These are phyloP conservation scores for Auricularia auricula-judae DNA, from an alignment of 768 basidiomycete genomes.

Conservation along the genomic window DNA sequence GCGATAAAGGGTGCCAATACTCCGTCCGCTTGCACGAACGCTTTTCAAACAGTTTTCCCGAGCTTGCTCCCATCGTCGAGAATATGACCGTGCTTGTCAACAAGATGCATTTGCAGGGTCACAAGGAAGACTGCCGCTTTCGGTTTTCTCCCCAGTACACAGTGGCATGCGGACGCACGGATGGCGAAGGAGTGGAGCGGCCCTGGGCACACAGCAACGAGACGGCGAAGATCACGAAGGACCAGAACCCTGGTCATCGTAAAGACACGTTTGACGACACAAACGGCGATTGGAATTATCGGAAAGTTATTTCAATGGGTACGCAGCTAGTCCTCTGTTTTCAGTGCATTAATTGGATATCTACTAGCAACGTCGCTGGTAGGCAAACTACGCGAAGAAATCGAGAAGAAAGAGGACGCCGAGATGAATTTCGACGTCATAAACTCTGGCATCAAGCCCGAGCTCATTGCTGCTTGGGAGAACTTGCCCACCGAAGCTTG, in stretches of 20 bases:
- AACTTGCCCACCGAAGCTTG: background rate
- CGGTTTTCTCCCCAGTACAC: constrained; percentile 1
- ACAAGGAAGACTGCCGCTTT: constrained; percentile 13
- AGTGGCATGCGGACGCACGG: constrained; percentile 13
- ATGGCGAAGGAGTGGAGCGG: constrained; percentile 28
- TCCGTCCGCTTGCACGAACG: constrained; percentile 7
- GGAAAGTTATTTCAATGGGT: constrained; percentile 21
- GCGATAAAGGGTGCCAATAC: constrained; percentile 13
- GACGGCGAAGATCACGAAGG: constrained; percentile 20
- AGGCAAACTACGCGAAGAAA: background rate
- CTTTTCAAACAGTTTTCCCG: constrained; percentile 8
- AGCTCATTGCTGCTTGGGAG: constrained; percentile 6
- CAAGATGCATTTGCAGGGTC: constrained; percentile 14
- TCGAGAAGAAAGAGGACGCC: background rate
- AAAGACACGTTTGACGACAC: constrained; percentile 27
- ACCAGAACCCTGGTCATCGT: constrained; percentile 25
- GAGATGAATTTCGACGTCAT: background rate
- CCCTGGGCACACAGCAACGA: constrained; percentile 26
- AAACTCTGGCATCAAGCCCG: constrained; percentile 6
- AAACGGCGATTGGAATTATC: constrained; percentile 26
- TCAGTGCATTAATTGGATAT: background rate
- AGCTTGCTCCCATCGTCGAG: constrained; percentile 1
- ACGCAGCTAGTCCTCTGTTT: background rate
- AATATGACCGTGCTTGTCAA: constrained; percentile 10
- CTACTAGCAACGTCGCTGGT: constrained; percentile 1